Evolutionary conservation across 306 rosid genomes (phyloP).

Genomic region (Quercus rubra): DNA sequence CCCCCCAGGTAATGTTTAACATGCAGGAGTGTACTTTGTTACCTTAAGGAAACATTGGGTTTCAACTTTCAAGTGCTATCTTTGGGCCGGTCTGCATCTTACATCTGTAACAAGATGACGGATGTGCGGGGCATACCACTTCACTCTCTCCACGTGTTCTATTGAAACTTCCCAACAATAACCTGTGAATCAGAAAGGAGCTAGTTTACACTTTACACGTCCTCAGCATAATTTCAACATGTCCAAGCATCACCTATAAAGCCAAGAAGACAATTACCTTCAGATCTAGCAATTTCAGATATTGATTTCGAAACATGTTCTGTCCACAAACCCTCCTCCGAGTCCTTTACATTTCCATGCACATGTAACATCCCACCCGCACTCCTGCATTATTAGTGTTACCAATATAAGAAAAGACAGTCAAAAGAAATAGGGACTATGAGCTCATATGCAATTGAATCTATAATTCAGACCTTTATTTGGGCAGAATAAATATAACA

Average conservation of each 20-base stretch:
- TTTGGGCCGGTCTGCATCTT: slow-evolving; percentile 50
- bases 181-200: slow-evolving; percentile 39
- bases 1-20: neutral
- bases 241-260: neutral
- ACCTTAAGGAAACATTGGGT: neutral
- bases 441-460: neutral
- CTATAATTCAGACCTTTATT: neutral
- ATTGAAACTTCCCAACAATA: slow-evolving; percentile 69
- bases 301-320: slow-evolving; percentile 54
- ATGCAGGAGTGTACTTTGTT: slow-evolving; percentile 8
- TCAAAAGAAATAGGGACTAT: neutral
- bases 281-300: slow-evolving; percentile 63
- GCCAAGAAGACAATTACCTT: slow-evolving; percentile 48
- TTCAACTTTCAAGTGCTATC: slow-evolving; percentile 19
- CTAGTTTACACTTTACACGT: neutral
- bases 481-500: neutral
- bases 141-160: slow-evolving; percentile 83
- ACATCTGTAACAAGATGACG: slow-evolving; percentile 88
- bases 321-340: slow-evolving; percentile 61
- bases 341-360: slow-evolving; percentile 82
- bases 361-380: slow-evolving; percentile 82
- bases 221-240: neutral
- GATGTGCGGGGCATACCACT: slow-evolving; percentile 93
- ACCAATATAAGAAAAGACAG: slow-evolving; percentile 5
- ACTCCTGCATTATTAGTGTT: slow-evolving; percentile 46